These are phyloP conservation scores for Anthracocystis walkeri DNA, from an alignment of 1,284 basidiomycete genomes.

Conservation along the genomic window DNA sequence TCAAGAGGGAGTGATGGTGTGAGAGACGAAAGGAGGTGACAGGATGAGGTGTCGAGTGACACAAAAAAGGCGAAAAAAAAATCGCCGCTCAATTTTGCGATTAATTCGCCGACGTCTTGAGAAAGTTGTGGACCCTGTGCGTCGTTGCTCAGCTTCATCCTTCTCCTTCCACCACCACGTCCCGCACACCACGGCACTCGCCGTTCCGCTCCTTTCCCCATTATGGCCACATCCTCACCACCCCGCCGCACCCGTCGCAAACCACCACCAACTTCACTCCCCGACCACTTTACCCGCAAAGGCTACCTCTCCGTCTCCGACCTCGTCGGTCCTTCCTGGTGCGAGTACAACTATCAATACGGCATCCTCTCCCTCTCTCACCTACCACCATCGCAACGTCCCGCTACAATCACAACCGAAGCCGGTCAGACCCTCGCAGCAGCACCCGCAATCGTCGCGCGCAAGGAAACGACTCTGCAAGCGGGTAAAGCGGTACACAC, in stretches of 20 bases:
- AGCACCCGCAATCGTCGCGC: slow-evolving; percentile 22
- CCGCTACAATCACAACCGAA: slow-evolving; percentile 54
- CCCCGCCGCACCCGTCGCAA: slow-evolving; percentile 4
- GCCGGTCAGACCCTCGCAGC: slow-evolving; percentile 45
- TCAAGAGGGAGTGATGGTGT: neutral
- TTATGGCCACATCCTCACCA: neutral
- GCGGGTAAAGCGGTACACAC: slow-evolving; percentile 77
- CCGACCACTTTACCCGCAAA: slow-evolving; percentile 47
- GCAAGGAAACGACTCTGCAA: slow-evolving; percentile 46
- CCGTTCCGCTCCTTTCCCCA: too few relatives aligned
- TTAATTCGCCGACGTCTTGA: slow-evolving; percentile 1
- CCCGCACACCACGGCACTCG: neutral
- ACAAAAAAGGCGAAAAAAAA: neutral
- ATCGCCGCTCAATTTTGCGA: slow-evolving; percentile 3
- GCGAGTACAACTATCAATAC: slow-evolving; percentile 64
- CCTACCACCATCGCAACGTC: slow-evolving; percentile 53
- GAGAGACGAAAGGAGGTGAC: neutral
- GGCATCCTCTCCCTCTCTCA: slow-evolving; percentile 53
- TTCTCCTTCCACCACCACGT: neutral
- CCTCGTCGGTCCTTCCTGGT: slow-evolving; percentile 63
- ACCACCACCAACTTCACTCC: slow-evolving; percentile 30
- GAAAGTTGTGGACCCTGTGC: slow-evolving; percentile 6
- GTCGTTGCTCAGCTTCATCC: neutral
- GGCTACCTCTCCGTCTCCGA: slow-evolving; percentile 62
- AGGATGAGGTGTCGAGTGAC: slow-evolving; percentile 2